Base-by-base conservation (phyloP, 495 filamentous ascomycete species). In the Penicillium coprophilum region DNA sequence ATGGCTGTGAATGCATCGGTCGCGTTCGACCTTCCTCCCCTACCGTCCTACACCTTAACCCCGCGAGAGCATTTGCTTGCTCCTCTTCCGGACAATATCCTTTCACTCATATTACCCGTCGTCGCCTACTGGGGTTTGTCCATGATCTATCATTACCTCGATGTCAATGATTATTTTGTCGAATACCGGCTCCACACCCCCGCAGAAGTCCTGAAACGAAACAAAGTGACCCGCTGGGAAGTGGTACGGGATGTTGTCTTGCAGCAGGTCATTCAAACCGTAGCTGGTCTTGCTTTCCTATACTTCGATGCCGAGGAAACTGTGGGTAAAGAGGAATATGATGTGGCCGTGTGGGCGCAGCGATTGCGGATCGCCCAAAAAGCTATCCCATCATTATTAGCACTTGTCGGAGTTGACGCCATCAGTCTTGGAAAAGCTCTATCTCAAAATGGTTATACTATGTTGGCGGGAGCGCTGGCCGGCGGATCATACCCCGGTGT, bases 111-210 rank as follows among this genome's bases (percentile, higher is more conserved):
- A 36, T 75, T 88, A 7, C 91, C 91, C n/a, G 81, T 95, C 49
- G 66, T 89, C 62, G 90, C 88, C 39, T 97, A 97, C 78, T 97
- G 94, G 93, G 74, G 72, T 28, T 62, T 95, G 39, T 96, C 92
- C n/a, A 74, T 89, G 69, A 71, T 94, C 65, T 98, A 94, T 75
- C 91, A 96, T 74, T 67, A 84, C 58, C 80, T 97, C 64, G 92
- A 96, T 74, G 74, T 84, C 46, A 84, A 86, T 68, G 87, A 94
- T 68, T 80, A 90, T 39, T 93, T 94, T 66, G 83, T 90, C 31
- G 81, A 92, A 60, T 95, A 96, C 74, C 86, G 93, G 49, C 77
- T 97, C 41, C 93, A 96, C 78, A 96, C 93, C 0, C 92, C 93
- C 27, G 90, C 88, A 48, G 93, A 96, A 65, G 81, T 96, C 51